Evolutionary conservation across 2,329 filamentous ascomycete species (phyloP).

Genomic region (Penicillium polonicum): DNA sequence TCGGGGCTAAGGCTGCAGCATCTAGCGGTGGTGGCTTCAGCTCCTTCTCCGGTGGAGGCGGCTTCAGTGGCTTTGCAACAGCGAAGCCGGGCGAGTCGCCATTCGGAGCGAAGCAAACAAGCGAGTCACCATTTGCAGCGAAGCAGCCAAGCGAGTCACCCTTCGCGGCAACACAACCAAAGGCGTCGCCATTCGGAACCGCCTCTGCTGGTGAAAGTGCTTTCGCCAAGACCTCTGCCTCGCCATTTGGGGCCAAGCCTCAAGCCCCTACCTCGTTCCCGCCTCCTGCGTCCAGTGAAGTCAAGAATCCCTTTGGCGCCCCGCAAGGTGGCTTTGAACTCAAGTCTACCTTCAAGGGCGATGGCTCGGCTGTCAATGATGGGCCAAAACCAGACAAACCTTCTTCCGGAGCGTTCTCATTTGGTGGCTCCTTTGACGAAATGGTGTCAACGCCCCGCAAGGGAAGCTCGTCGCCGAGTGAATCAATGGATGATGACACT

Average conservation of each 20-base stretch:
- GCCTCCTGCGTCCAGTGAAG: conserved; percentile 26
- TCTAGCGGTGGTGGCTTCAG: conserved; percentile 31
- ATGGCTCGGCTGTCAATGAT: conserved; percentile 43
- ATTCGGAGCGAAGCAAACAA: conserved; percentile 10
- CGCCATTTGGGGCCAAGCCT: conserved; percentile 32
- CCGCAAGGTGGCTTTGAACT: conserved; percentile 40
- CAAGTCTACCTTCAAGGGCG: conserved; percentile 47
- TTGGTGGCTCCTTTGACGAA: conserved; percentile 41
- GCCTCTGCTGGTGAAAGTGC: conserved; percentile 1
- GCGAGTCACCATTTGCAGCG: conserved; percentile 19
- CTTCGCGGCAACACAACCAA: neutral
- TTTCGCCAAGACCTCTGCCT: conserved; percentile 21
- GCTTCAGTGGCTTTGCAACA: conserved; percentile 31
- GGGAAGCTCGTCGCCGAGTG: conserved; percentile 29
- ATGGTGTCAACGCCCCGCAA: conserved; percentile 39
- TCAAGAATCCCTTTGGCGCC: conserved; percentile 33
- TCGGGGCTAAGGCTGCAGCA: conserved; percentile 21
- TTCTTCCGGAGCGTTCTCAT: conserved; percentile 37
- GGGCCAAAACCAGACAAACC: conserved; percentile 39
- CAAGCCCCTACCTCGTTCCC: conserved; percentile 29
- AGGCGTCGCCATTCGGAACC: conserved; percentile 7
- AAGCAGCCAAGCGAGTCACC: neutral
- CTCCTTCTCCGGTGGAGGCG: conserved; percentile 23
- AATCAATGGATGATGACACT: conserved; percentile 41
- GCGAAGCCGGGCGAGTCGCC: conserved; percentile 21